Conservation (phyloP, 257 asterid genomes). For the Solanum chiquidenum region DNA sequence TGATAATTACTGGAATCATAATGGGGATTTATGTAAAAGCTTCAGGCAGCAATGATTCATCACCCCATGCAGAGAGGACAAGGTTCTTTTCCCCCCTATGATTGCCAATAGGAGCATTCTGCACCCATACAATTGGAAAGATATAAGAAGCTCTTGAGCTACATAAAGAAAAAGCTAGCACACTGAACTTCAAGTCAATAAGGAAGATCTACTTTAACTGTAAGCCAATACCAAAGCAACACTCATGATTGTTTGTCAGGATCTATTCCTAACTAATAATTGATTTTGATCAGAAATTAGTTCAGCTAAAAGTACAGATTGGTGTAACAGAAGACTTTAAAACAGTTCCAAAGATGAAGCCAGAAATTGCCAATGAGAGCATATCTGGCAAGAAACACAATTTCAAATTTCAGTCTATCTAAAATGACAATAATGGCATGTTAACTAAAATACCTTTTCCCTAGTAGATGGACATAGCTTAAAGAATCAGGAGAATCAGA, state of each 20-base stretch:
- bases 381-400: neutral
- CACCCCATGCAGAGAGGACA: conserved; percentile 89
- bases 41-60: conserved; percentile 74
- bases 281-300: neutral
- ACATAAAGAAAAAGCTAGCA: neutral
- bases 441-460: conserved; percentile 45
- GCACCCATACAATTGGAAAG: conserved; percentile 11
- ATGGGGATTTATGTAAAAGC: conserved; percentile 51
- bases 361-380: neutral
- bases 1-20: conserved; percentile 47
- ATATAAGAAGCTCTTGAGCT: neutral
- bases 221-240: neutral
- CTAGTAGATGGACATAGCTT: conserved; percentile 32
- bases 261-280: neutral
- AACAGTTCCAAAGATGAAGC: neutral
- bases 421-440: neutral
- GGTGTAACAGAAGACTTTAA: neutral
- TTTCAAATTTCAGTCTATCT: neutral
- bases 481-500: conserved; percentile 82
- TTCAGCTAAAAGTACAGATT: neutral
- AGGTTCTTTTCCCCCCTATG: conserved; percentile 82
- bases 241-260: neutral
- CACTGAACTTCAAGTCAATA: neutral
- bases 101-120: conserved; percentile 74
- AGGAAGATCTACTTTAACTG: neutral